Evolutionary conservation across 805 yeast genomes (phyloP).

Genomic region (Lipomyces sp.): DNA sequence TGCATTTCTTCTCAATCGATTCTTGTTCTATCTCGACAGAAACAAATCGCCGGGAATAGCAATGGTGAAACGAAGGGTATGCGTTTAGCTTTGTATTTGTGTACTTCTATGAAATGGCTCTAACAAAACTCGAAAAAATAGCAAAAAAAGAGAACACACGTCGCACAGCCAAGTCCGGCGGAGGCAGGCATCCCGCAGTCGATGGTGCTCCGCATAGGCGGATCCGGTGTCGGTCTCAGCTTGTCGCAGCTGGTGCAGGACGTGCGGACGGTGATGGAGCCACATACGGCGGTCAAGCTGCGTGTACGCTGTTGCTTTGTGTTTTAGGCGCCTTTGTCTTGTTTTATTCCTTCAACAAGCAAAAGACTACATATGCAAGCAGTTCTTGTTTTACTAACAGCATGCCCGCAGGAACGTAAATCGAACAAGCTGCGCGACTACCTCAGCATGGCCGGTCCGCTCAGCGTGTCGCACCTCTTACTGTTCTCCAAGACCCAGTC

Average conservation of each 20-base stretch:
- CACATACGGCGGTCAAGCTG: conserved; percentile 88
- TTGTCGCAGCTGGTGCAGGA: conserved; percentile 81
- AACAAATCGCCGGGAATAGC: background rate
- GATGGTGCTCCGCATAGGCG: conserved; percentile 88
- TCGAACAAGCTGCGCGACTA: conserved; percentile 85
- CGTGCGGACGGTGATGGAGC: conserved; percentile 87
- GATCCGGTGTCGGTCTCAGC: conserved; percentile 70
- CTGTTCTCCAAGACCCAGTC: conserved; percentile 74
- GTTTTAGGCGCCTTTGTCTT: background rate
- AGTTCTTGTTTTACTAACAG: background rate
- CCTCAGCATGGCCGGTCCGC: conserved; percentile 97
- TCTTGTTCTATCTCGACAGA: background rate
- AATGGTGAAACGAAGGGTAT: conserved; percentile 56
- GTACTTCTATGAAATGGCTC: background rate
- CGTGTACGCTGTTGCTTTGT: conserved; percentile 35
- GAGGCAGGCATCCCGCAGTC: conserved; percentile 80
- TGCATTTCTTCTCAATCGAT: conserved; percentile 1
- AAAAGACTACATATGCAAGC: too few relatives aligned
- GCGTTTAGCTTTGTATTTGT: conserved; percentile 19
- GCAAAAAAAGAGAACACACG: conserved; percentile 86
- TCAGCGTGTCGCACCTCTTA: conserved; percentile 86
- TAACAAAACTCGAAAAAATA: conserved; percentile 32
- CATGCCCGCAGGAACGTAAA: conserved; percentile 67
- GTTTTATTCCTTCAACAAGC: too few relatives aligned
- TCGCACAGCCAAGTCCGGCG: conserved; percentile 53